A percentile compares a stretch with the other conserved stretches of the same genome.
Conservation (phyloP, 106 monocot genomes). For the Dactylorhiza incarnata region DNA sequence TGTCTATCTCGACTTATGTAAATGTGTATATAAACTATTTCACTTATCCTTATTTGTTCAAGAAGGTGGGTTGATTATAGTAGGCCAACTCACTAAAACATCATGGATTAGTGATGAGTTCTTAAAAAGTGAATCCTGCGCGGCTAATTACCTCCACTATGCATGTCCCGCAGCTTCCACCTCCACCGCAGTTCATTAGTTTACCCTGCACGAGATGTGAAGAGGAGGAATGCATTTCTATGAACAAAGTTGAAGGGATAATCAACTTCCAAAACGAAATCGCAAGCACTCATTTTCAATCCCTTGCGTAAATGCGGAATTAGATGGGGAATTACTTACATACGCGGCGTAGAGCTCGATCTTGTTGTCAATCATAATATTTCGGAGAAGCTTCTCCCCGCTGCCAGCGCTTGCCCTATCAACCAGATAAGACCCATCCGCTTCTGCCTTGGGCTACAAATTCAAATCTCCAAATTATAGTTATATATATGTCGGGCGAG, state of each 20-base stretch:
- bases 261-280: background rate
- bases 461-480: background rate
- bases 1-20: too few species aligned
- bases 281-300: too few species aligned
- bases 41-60: too few species aligned
- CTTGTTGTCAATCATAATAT: slow-evolving; percentile 78
- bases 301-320: too few species aligned
- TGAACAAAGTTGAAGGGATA: background rate
- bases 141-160: slow-evolving; percentile 94
- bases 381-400: slow-evolving; percentile 82
- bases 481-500: background rate
- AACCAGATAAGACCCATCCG: slow-evolving; percentile 46
- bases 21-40: too few species aligned
- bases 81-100: background rate
- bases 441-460: slow-evolving; percentile 48
- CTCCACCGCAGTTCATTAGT: slow-evolving; percentile 92
- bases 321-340: slow-evolving; percentile 20
- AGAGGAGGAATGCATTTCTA: background rate
- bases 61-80: too few species aligned
- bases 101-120: background rate
- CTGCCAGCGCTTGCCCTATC: slow-evolving; percentile 45
- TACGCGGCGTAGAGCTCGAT: slow-evolving; percentile 88
- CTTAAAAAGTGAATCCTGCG: background rate
- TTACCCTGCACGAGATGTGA: slow-evolving; percentile 45
- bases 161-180: slow-evolving; percentile 92